phyloP scores from a whole-genome alignment of 441 rosid genomes.

The Pelargonium cotyledonis region DNA sequence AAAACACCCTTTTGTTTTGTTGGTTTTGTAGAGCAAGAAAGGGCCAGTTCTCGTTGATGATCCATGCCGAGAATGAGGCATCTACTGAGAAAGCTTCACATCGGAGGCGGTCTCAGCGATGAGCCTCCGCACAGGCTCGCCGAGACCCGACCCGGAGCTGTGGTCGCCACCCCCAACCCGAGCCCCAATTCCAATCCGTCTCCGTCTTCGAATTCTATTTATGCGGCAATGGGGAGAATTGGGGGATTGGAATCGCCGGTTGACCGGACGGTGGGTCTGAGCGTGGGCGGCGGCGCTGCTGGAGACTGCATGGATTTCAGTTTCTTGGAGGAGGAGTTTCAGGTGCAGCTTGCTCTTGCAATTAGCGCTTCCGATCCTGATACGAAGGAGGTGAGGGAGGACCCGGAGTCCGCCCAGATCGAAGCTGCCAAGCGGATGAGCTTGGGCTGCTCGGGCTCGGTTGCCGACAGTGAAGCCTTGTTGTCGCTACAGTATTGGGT shows the following conservation, averaged over 20 bases:
- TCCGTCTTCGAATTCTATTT: constrained; percentile 31
- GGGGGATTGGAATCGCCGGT: constrained; percentile 41
- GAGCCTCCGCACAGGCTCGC: constrained; percentile 31
- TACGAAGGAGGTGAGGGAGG: constrained; percentile 32
- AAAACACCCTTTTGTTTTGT: not conserved
- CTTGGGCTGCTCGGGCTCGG: constrained; percentile 55
- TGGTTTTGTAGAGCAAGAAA: constrained; percentile 22
- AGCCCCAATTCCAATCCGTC: constrained; percentile 35
- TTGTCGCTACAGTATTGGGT: constrained; percentile 89
- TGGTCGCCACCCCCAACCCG: constrained; percentile 28
- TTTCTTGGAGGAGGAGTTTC: constrained; percentile 84
- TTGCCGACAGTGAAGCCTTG: constrained; percentile 40
- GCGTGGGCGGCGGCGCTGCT: not conserved
- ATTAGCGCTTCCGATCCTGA: constrained; percentile 78
- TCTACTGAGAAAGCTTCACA: constrained; percentile 82
- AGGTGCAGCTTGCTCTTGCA: constrained; percentile 86
- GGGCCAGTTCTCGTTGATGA: constrained; percentile 50
- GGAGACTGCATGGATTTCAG: constrained; percentile 45
- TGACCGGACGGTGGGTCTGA: constrained; percentile 32
- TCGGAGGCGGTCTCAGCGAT: constrained; percentile 65
- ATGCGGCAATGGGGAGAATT: constrained; percentile 37
- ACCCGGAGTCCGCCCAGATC: constrained; percentile 87
- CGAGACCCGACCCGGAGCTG: constrained; percentile 28
- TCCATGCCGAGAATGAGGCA: constrained; percentile 92
- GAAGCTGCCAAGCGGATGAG: constrained; percentile 94